Evolutionary conservation across 257 asterid species (phyloP).

Genomic region (Jaltomata sinuosa): DNA sequence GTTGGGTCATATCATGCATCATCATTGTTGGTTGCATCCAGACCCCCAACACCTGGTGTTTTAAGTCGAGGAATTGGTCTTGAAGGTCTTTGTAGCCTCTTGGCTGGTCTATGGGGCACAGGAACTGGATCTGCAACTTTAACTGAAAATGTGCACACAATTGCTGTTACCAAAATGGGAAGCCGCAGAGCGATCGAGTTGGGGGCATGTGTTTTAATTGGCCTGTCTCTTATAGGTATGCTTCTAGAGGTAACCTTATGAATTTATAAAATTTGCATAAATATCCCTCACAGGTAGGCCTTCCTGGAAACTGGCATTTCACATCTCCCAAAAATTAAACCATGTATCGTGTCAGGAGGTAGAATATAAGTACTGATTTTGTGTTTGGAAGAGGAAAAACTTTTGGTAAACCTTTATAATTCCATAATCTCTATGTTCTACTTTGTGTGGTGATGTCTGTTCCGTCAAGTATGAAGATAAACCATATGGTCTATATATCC

Average conservation of each 20-base stretch:
- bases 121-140: conserved; percentile 91
- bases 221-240: conserved; percentile 71
- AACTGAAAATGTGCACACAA: conserved; percentile 96
- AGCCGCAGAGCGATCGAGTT: conserved; percentile 87
- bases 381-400: no score
- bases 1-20: conserved; percentile 98
- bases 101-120: conserved; percentile 97
- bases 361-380: neutral
- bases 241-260: neutral
- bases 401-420: neutral
- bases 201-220: conserved; percentile 72
- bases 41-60: conserved; percentile 95
- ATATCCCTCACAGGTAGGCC: neutral
- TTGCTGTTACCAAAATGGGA: conserved; percentile 99
- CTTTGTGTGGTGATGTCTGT: neutral
- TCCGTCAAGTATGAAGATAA: neutral
- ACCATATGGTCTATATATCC: neutral
- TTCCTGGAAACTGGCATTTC: neutral
- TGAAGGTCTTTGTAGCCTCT: conserved; percentile 89
- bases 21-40: conserved; percentile 83
- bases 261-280: neutral
- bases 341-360: neutral
- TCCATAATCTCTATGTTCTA: neutral
- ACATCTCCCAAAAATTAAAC: neutral
- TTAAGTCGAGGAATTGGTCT: conserved; percentile 96